Conservation (phyloP, 331 rosid genomes). For the Acacia pycnantha region DNA sequence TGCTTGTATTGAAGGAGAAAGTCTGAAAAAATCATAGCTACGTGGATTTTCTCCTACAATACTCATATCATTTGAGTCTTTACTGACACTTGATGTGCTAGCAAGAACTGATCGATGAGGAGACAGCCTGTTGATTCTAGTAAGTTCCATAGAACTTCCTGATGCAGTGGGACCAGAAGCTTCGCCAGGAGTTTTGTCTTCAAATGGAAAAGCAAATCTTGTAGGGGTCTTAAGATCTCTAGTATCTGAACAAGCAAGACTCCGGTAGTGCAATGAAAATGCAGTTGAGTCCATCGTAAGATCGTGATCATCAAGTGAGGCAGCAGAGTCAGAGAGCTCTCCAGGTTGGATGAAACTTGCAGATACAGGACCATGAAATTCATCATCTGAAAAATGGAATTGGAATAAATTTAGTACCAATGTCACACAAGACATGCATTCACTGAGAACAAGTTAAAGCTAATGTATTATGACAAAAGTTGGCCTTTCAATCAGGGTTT, state of each 20-base stretch:
- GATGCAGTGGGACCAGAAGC: constrained; percentile 36
- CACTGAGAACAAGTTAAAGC: neutral
- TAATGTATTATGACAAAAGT: neutral
- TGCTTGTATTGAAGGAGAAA: constrained; percentile 62
- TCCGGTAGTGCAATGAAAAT: constrained; percentile 90
- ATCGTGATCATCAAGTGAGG: constrained; percentile 62
- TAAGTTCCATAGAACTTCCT: constrained; percentile 70
- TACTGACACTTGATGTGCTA: constrained; percentile 39
- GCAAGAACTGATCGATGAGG: constrained; percentile 31
- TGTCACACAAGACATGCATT: neutral
- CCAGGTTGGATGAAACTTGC: constrained; percentile 75
- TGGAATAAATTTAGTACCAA: neutral
- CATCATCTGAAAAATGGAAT: constrained; percentile 51
- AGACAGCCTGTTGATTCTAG: constrained; percentile 43
- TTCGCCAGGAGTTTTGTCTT: constrained; percentile 46
- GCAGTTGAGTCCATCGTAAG: constrained; percentile 89
- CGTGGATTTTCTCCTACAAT: constrained; percentile 54
- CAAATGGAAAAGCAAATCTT: constrained; percentile 44
- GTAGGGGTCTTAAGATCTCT: constrained; percentile 79
- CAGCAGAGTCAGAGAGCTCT: constrained; percentile 64
- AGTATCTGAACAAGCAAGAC: constrained; percentile 76
- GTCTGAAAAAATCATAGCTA: constrained; percentile 50
- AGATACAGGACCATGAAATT: constrained; percentile 83
- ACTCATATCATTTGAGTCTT: constrained; percentile 79
- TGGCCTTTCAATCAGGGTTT: neutral